Evolutionary conservation across 306 rosid genomes (phyloP), one percentile per base, ranked within the genome.

Genomic region (Alnus glutinosa): DNA sequence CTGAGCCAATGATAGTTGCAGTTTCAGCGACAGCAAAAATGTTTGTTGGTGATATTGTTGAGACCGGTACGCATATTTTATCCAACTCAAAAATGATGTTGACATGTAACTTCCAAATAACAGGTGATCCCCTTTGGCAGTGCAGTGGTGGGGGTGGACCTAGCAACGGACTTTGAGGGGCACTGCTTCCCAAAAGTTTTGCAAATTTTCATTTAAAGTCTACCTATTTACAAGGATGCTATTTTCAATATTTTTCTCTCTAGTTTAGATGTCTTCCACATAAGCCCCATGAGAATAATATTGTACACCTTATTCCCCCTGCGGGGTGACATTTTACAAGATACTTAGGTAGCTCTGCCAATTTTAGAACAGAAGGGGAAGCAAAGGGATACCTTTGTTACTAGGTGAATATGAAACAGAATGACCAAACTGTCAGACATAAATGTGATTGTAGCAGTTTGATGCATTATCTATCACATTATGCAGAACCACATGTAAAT

Each of bases 21-120:
- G 66, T 59, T 30, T 59, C 66, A 59, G 66, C 66, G 15, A 59
- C 66, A 1, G 66, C 66, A 59, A 59, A 59, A 59, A 59, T 59
- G 66, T 59, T 59, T 59, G 66, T 59, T 59, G 66, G 66, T 59
- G 66, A 59, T 59, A 23, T 59, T 59, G 66, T 59, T 59, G 66
- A 59, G 66, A 28, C 66, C 10, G 66, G 66, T 59, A 59, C 12
- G 37, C 66, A 59, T 59, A 59, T 59, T 19, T 81, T 73, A 59
- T 59, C 2, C 37, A 28, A 59, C 32, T 28, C 2, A 59, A 23
- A 59, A 59, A 30, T 28, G 30, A 59, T 23, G 37, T 23, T 59
- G 37, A 11, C 37, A 10, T 59, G 39, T 9, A 23, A 9, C 32
- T 59, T 28, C 36, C 66, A 23, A 59, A 10, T 59, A 59, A 30